A percentile compares a stretch with the other conserved stretches of the same genome.
Conservation (phyloP, 148 eudicot species). For the Mesembryanthemum crystallinum region DNA sequence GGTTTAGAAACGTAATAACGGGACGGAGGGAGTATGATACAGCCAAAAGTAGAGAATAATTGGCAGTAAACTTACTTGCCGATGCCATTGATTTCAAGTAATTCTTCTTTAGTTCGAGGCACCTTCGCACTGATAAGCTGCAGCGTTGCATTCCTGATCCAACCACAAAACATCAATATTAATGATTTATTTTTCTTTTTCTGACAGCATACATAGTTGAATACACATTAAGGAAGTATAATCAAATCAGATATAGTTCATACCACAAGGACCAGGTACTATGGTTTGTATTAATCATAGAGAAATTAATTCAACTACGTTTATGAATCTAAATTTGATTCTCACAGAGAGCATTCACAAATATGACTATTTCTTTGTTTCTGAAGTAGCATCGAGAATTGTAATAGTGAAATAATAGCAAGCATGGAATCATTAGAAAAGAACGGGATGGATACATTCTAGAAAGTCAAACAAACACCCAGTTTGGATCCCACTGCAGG, state of each 20-base stretch:
- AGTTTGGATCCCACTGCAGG: not conserved
- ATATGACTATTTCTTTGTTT: not conserved
- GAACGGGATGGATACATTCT: not conserved
- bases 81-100: slow-evolving; percentile 67
- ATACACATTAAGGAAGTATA: not conserved
- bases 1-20: too few relatives aligned
- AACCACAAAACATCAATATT: slow-evolving; percentile 10
- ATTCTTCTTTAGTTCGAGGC: slow-evolving; percentile 78
- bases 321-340: not conserved
- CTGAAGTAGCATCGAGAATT: not conserved
- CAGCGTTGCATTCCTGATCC: slow-evolving; percentile 52
- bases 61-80: slow-evolving; percentile 58
- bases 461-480: not conserved
- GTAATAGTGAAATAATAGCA: not conserved
- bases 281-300: not conserved
- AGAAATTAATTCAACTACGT: not conserved
- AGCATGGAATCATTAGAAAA: not conserved
- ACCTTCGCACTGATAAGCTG: slow-evolving; percentile 44
- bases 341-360: slow-evolving; percentile 1
- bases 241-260: not conserved
- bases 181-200: not conserved
- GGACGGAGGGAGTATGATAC: too few relatives aligned
- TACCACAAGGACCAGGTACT: not conserved
- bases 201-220: not conserved
- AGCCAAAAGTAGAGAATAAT: not conserved